Conservation (phyloP, 495 filamentous ascomycete genomes). For the Xylona heveae region DNA sequence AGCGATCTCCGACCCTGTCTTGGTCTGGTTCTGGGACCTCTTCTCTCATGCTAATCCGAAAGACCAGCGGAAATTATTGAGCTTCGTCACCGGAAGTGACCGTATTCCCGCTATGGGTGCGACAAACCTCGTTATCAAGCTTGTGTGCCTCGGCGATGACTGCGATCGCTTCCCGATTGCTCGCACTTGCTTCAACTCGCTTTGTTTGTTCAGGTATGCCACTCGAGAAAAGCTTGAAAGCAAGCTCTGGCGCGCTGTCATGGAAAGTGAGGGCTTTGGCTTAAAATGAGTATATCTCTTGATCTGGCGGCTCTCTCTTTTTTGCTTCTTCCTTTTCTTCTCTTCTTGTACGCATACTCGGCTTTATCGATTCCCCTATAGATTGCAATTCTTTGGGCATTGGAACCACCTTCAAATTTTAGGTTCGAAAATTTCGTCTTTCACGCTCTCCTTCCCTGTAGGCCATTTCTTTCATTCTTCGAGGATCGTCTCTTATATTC, state of each 20-base stretch:
- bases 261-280: conserved; percentile 86
- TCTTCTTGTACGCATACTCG: no score
- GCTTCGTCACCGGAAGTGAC: conserved; percentile 87
- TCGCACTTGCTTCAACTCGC: conserved; percentile 78
- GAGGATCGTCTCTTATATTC: no score
- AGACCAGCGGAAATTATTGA: conserved; percentile 57
- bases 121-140: conserved; percentile 52
- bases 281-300: conserved; percentile 60
- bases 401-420: no score
- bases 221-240: conserved; percentile 41
- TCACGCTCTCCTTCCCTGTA: no score
- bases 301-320: no score
- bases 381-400: no score
- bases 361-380: no score
- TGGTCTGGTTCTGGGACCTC: conserved; percentile 79
- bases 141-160: conserved; percentile 59
- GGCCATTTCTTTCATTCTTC: no score
- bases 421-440: no score
- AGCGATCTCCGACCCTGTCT: conserved; percentile 36
- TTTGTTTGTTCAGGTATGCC: conserved; percentile 54
- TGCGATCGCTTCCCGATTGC: conserved; percentile 59
- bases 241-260: conserved; percentile 68
- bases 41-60: conserved; percentile 42
- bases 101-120: conserved; percentile 84
- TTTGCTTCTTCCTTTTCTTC: no score